Evolutionary conservation across 1,284 basidiomycete species (phyloP).

Genomic region (Bondarzewia mesenterica): DNA sequence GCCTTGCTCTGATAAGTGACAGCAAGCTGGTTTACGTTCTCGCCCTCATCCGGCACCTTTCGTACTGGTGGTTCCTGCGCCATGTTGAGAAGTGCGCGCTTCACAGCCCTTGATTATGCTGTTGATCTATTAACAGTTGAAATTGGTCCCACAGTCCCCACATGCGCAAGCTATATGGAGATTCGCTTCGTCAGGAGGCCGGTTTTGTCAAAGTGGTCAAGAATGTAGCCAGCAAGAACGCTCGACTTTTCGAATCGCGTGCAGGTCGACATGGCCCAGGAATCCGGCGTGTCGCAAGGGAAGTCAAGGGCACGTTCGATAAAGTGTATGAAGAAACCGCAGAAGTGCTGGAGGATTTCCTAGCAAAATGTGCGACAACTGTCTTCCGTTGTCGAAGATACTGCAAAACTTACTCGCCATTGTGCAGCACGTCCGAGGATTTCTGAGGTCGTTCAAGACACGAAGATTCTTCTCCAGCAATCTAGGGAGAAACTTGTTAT

Average conservation of each 20-base stretch:
- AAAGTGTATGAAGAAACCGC: conserved; percentile 92
- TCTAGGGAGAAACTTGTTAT: conserved; percentile 85
- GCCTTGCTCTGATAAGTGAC: conserved; percentile 84
- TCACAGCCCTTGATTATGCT: conserved; percentile 5
- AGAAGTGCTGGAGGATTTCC: conserved; percentile 86
- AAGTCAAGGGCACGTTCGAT: conserved; percentile 89
- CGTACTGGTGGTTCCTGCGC: conserved; percentile 89
- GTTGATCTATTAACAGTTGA: neutral
- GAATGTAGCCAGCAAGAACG: conserved; percentile 79
- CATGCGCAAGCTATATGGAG: conserved; percentile 93
- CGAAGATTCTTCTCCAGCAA: conserved; percentile 86
- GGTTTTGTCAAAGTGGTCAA: conserved; percentile 97
- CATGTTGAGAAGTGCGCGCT: conserved; percentile 74
- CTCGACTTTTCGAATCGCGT: conserved; percentile 57
- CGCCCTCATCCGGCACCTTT: conserved; percentile 80
- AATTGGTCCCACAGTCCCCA: conserved; percentile 75
- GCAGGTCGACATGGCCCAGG: conserved; percentile 68
- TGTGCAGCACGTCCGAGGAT: conserved; percentile 48
- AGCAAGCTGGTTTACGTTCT: conserved; percentile 80
- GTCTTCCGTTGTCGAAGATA: neutral
- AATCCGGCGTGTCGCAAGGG: conserved; percentile 68
- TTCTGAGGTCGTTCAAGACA: conserved; percentile 84
- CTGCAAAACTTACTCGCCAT: neutral
- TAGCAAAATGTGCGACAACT: conserved; percentile 71
- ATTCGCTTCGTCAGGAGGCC: conserved; percentile 87